Evolutionary conservation across 2,329 filamentous ascomycete genomes (phyloP).

Genomic region (Trichoderma lentiforme): DNA sequence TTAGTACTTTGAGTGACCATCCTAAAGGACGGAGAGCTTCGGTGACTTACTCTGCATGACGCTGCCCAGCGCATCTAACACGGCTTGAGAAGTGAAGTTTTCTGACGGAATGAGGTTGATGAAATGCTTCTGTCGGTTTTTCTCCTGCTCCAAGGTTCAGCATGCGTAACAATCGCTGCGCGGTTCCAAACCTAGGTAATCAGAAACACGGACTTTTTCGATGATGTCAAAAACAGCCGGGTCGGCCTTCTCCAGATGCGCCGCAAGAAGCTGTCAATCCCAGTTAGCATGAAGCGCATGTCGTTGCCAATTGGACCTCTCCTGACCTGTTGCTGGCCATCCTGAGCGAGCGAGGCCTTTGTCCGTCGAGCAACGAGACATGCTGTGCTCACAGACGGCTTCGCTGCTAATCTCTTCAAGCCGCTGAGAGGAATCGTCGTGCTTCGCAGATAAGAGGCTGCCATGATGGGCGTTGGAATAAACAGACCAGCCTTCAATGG

Average conservation of each 20-base stretch:
- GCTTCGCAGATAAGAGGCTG: constrained; percentile 46
- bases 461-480: constrained; percentile 38
- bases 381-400: constrained; percentile 22
- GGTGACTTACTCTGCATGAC: constrained; percentile 79
- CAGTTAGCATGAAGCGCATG: background rate
- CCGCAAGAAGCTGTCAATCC: constrained; percentile 66
- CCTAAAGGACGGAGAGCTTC: background rate
- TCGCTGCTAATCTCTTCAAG: constrained; percentile 34
- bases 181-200: background rate
- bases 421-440: constrained; percentile 46
- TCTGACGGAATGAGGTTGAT: constrained; percentile 96
- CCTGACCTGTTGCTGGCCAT: constrained; percentile 59
- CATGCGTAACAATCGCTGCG: background rate
- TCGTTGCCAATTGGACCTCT: background rate
- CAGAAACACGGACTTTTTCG: constrained; percentile 62
- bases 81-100: constrained; percentile 92
- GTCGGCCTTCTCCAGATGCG: constrained; percentile 78
- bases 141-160: constrained; percentile 61
- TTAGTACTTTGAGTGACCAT: background rate
- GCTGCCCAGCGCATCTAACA: constrained; percentile 86
- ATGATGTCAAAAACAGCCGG: constrained; percentile 85
- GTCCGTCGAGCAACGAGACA: constrained; percentile 33
- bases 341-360: constrained; percentile 47
- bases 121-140: constrained; percentile 93
- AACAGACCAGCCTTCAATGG: background rate